These are phyloP conservation scores for Fraxinus sp. DNA, from an alignment of 305 asterid species.

Conservation along the genomic window DNA sequence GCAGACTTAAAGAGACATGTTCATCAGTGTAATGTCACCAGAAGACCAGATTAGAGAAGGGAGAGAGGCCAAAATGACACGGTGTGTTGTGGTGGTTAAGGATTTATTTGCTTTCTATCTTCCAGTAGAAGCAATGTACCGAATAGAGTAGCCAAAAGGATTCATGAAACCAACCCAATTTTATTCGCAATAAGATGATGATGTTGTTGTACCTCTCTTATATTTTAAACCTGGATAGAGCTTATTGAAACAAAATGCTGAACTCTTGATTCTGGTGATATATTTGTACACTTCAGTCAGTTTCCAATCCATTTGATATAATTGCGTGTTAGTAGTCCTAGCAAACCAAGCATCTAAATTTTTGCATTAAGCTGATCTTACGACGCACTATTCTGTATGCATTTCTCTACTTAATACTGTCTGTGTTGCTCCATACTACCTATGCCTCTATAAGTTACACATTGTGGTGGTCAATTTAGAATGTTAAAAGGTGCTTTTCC, in stretches of 20 bases:
- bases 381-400: neutral
- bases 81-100: neutral
- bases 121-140: neutral
- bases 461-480: neutral
- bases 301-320: neutral
- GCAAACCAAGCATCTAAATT: neutral
- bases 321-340: conserved; percentile 5
- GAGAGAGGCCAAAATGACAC: neutral
- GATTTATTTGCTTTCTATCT: neutral
- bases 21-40: neutral
- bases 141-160: neutral
- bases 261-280: neutral
- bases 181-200: neutral
- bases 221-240: neutral
- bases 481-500: neutral
- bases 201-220: neutral
- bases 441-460: neutral
- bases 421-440: neutral
- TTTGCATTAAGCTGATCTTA: neutral
- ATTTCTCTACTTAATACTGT: neutral
- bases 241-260: neutral
- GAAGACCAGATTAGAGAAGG: neutral
- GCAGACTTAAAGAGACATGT: neutral
- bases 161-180: neutral
- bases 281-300: neutral